Conservation (phyloP, 345 rosid species). For the Populus ilicifolia region DNA sequence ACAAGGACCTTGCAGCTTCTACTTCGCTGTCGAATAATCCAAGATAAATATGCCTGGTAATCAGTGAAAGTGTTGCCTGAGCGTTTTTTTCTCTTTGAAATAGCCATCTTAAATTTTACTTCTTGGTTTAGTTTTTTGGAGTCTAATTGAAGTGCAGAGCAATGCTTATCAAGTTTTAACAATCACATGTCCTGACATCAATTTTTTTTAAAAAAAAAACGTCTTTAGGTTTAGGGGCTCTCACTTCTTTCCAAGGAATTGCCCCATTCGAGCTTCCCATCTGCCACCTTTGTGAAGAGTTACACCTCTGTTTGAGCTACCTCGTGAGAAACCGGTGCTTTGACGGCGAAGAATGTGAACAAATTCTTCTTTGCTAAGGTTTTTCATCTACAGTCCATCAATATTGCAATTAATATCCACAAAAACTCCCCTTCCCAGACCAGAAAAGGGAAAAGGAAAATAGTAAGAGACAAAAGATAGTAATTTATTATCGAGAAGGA, state of each 20-base stretch:
- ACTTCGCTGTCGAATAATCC: conserved; percentile 93
- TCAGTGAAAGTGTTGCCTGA: conserved; percentile 7
- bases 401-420: neutral
- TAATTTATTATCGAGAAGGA: neutral
- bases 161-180: neutral
- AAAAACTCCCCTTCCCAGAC: neutral
- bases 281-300: conserved; percentile 22
- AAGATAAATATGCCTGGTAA: conserved; percentile 82
- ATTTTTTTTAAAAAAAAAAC: neutral
- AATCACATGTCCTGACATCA: neutral
- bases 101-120: neutral
- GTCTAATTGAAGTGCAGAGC: neutral
- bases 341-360: conserved; percentile 24
- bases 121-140: neutral
- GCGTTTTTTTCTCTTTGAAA: neutral
- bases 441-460: neutral
- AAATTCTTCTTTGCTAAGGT: conserved; percentile 20
- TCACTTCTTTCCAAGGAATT: conserved; percentile 26
- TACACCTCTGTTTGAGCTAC: conserved; percentile 17
- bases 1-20: conserved; percentile 93
- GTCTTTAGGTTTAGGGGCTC: neutral
- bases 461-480: neutral
- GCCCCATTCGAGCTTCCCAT: conserved; percentile 26
- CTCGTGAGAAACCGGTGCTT: conserved; percentile 12
- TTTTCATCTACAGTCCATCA: conserved; percentile 24